phyloP scores from a whole-genome alignment of 2,329 filamentous ascomycete species.

The Byssochlamys sp. region DNA sequence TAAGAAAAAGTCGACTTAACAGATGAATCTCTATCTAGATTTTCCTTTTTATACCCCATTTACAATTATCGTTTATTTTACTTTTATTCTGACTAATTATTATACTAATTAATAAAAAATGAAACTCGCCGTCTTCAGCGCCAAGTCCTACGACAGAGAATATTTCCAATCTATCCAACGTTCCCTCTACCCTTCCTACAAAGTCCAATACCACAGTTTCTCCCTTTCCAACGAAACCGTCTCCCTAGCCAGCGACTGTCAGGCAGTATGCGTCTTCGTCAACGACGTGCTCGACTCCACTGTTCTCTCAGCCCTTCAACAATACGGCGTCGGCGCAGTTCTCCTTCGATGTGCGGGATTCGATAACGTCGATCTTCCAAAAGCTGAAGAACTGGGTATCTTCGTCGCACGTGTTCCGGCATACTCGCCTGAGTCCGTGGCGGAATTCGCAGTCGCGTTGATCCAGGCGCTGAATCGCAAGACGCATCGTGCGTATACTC shows the following conservation, averaged over 20 bases:
- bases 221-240: slow-evolving; percentile 49
- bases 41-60: neutral
- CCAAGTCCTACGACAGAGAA: slow-evolving; percentile 52
- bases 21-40: neutral
- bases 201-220: slow-evolving; percentile 51
- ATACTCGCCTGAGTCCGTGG: slow-evolving; percentile 60
- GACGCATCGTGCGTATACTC: slow-evolving; percentile 59
- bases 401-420: slow-evolving; percentile 58
- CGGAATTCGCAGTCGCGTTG: slow-evolving; percentile 59
- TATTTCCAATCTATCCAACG: slow-evolving; percentile 40
- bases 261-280: slow-evolving; percentile 59
- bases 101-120: slow-evolving; percentile 20
- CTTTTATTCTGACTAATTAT: neutral
- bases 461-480: slow-evolving; percentile 59
- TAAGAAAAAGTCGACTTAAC: neutral
- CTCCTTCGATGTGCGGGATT: slow-evolving; percentile 59
- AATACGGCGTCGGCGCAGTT: slow-evolving; percentile 46
- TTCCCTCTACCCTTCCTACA: slow-evolving; percentile 24
- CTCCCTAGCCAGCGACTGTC: slow-evolving; percentile 42
- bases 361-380: slow-evolving; percentile 56
- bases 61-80: neutral
- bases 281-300: slow-evolving; percentile 49
- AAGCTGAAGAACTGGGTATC: slow-evolving; percentile 46
- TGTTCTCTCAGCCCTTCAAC: slow-evolving; percentile 45
- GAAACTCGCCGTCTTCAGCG: slow-evolving; percentile 56